A percentile compares a stretch with the other conserved stretches of the same genome.
Conservation (phyloP, 495 filamentous ascomycete genomes). For the Achaetomiella virescens region DNA sequence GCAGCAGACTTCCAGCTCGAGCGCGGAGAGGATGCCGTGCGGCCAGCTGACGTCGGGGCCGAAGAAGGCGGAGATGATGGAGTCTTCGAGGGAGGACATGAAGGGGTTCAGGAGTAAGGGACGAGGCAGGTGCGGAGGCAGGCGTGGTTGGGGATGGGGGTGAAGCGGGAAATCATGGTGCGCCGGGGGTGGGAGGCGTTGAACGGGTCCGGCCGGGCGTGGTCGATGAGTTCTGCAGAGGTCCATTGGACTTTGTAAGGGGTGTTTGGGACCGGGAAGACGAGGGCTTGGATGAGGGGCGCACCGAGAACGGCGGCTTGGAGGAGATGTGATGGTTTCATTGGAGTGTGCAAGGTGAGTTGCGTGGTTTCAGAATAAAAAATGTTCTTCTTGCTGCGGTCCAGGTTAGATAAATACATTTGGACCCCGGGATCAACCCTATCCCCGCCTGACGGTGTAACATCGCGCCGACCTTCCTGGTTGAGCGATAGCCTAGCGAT, state of each 20-base stretch:
- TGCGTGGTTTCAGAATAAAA: too few relatives aligned
- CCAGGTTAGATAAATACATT: too few relatives aligned
- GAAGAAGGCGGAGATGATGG: not conserved
- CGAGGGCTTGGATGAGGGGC: not conserved
- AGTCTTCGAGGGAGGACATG: not conserved
- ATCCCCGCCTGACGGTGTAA: not conserved
- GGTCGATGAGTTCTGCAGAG: not conserved
- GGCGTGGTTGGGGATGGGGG: not conserved
- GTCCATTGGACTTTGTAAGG: conserved; percentile 3
- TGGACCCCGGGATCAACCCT: not conserved
- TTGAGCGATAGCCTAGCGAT: not conserved
- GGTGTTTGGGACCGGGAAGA: not conserved
- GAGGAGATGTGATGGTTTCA: not conserved
- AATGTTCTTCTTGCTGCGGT: too few relatives aligned
- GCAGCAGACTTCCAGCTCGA: not conserved
- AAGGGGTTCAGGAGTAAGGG: not conserved
- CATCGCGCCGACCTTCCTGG: not conserved
- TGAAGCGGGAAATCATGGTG: conserved; percentile 8
- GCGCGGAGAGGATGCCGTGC: not conserved
- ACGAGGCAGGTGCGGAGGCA: not conserved
- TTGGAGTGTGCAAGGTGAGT: not conserved
- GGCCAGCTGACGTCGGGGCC: not conserved
- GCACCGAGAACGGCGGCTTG: not conserved
- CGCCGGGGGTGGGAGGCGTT: conserved; percentile 3
- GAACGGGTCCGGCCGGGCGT: not conserved